These are phyloP conservation scores for Grigorovia transvaalensis DNA, from an alignment of 805 yeast species.

Conservation along the genomic window DNA sequence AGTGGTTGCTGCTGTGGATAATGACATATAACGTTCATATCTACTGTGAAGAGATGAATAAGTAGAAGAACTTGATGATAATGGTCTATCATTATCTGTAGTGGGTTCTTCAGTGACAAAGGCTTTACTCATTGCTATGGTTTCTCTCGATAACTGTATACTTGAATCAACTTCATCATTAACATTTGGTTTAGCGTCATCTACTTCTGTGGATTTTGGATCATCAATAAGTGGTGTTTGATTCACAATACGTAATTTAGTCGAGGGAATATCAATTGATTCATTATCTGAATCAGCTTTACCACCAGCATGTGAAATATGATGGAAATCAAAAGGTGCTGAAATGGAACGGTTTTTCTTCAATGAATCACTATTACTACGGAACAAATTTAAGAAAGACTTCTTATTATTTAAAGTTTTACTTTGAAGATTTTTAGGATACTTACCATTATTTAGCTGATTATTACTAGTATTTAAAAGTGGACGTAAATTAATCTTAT, in stretches of 20 bases:
- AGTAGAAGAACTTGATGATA: constrained; percentile 8
- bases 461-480: constrained; percentile 9
- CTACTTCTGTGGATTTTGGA: background rate
- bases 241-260: background rate
- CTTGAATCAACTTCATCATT: constrained; percentile 3
- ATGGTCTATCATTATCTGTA: constrained; percentile 3
- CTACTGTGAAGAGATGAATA: constrained; percentile 6
- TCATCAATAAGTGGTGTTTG: background rate
- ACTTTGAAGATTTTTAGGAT: background rate
- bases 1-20: constrained; percentile 24
- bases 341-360: constrained; percentile 19
- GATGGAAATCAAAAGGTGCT: constrained; percentile 32
- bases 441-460: background rate
- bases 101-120: constrained; percentile 4
- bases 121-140: constrained; percentile 3
- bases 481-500: constrained; percentile 31
- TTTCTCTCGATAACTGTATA: background rate
- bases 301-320: constrained; percentile 32
- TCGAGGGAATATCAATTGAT: background rate
- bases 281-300: constrained; percentile 6
- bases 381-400: constrained; percentile 26
- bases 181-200: constrained; percentile 23
- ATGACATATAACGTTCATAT: constrained; percentile 19
- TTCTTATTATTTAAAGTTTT: constrained; percentile 8
- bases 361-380: constrained; percentile 11